Base-by-base conservation (phyloP, 495 filamentous ascomycete genomes). In the Daldinia decipiens region DNA sequence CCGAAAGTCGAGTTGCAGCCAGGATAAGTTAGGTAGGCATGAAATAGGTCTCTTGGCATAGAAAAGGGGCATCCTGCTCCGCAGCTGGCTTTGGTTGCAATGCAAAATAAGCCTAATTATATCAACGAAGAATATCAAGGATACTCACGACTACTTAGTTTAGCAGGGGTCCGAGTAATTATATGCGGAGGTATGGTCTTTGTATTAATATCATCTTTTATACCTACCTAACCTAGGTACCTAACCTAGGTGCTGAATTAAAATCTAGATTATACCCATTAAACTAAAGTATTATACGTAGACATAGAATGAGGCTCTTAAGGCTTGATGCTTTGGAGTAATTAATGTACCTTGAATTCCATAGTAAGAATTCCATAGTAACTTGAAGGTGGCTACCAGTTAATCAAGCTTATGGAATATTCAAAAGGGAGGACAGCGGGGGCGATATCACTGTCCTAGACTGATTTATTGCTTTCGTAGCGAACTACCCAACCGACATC, bases 31-130 rank as follows among this genome's bases (percentile, higher is more conserved):
- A 11, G 29, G 31, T 31, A 11, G 29, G 31, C 15, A 56, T 56
- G 31, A 31, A 56, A 51, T 50, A 62, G 47, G 29, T 40, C 21
- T 13, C 47, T 65, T 60, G 59, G 64, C 56, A 50, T 15, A 31
- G 38, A 5, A 38, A 34, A 39, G 43, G 59, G 54, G 36, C 0
- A n/a, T 29, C 11, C 50, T 5, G 11, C 60, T 65, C 70, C 65
- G 70, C 19, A 54, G 32, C 36, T 58, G 15, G 6, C 64, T 61
- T 65, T 7, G 53, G 47, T 58, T 34, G 31, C 21, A 52, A 36
- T 58, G 26, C n/a, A 32, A 53, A 39, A 43, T 62, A 27, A 54
- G n/a, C 43, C 34, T 43, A 51, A 59, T 57, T 51, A 13, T 58
- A 54, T 7, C 13, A 21, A 8, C 31, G 9, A 34, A 29, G 24